Percentiles rank a stretch among this genome's conserved stretches.
phyloP scores from a whole-genome alignment of 2,329 filamentous ascomycete genomes.

The Colletotrichum abscissum region DNA sequence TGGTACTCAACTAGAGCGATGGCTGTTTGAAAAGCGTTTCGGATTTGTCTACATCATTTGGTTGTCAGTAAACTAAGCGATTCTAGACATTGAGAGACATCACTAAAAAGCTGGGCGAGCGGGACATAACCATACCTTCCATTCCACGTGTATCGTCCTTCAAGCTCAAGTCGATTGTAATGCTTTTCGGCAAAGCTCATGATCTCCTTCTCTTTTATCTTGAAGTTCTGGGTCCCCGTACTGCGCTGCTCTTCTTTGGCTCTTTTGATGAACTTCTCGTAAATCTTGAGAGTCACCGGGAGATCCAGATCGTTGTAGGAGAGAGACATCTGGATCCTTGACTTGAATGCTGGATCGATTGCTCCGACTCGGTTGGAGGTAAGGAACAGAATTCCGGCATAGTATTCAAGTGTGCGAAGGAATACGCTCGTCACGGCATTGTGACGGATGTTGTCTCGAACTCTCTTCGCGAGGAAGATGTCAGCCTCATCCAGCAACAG shows the following conservation, averaged over 20 bases:
- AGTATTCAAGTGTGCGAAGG: slow-evolving; percentile 56
- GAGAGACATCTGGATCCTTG: slow-evolving; percentile 59
- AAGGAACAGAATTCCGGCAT: slow-evolving; percentile 58
- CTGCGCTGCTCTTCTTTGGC: slow-evolving; percentile 19
- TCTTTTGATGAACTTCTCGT: slow-evolving; percentile 21
- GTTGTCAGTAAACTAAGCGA: neutral
- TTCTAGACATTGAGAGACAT: neutral
- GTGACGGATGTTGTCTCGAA: slow-evolving; percentile 59
- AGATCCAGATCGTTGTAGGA: slow-evolving; percentile 48
- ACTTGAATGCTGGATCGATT: slow-evolving; percentile 60
- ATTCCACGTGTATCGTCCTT: slow-evolving; percentile 35
- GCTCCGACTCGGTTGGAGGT: slow-evolving; percentile 57
- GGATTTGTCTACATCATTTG: slow-evolving; percentile 36
- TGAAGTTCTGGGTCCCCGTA: neutral
- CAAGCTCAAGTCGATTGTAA: neutral
- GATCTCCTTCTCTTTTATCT: slow-evolving; percentile 11
- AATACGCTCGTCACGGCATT: slow-evolving; percentile 45
- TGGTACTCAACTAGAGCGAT: slow-evolving; percentile 37
- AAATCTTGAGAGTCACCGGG: slow-evolving; percentile 16
- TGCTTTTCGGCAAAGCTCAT: neutral
- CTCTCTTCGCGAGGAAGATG: slow-evolving; percentile 68
- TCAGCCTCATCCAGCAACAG: slow-evolving; percentile 15
- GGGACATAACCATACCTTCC: slow-evolving; percentile 13
- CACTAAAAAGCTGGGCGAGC: no score
- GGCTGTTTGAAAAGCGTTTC: slow-evolving; percentile 41